Percentiles rank a stretch among this genome's conserved stretches.
These are phyloP conservation scores for Rickenella mellea DNA, from an alignment of 768 basidiomycete genomes.

Conservation along the genomic window DNA sequence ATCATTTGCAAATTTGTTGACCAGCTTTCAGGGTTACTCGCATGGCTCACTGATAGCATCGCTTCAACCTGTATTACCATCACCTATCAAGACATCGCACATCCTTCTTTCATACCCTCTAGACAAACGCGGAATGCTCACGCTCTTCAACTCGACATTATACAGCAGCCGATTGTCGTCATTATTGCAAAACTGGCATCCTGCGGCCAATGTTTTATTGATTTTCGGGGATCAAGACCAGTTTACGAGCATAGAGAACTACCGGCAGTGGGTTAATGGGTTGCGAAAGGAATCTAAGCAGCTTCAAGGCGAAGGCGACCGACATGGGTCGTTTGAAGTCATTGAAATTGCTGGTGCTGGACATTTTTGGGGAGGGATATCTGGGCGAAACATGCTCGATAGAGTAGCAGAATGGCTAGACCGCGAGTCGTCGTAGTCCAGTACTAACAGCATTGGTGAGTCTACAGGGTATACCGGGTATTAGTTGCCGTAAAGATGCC, in stretches of 20 bases:
- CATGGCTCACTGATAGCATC: conserved; percentile 70
- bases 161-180: conserved; percentile 44
- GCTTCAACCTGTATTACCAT: conserved; percentile 44
- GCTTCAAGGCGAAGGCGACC: conserved; percentile 18
- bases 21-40: conserved; percentile 62
- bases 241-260: conserved; percentile 50
- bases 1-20: neutral
- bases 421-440: too few species aligned
- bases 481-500: too few species aligned
- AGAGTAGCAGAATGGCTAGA: conserved; percentile 10
- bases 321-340: conserved; percentile 18
- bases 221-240: conserved; percentile 64
- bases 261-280: conserved; percentile 42
- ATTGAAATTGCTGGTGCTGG: conserved; percentile 37
- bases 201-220: conserved; percentile 44
- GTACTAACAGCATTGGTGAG: too few species aligned
- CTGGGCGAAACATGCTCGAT: conserved; percentile 6
- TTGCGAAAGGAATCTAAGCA: conserved; percentile 19
- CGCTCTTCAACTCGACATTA: conserved; percentile 49
- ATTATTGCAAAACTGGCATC: conserved; percentile 39
- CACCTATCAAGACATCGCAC: conserved; percentile 48
- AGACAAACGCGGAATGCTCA: conserved; percentile 55
- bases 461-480: too few species aligned
- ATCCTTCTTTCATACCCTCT: conserved; percentile 73
- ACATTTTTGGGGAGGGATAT: conserved; percentile 52